Base-by-base conservation (phyloP, 495 filamentous ascomycete genomes). In the Usnea hakonensis region DNA sequence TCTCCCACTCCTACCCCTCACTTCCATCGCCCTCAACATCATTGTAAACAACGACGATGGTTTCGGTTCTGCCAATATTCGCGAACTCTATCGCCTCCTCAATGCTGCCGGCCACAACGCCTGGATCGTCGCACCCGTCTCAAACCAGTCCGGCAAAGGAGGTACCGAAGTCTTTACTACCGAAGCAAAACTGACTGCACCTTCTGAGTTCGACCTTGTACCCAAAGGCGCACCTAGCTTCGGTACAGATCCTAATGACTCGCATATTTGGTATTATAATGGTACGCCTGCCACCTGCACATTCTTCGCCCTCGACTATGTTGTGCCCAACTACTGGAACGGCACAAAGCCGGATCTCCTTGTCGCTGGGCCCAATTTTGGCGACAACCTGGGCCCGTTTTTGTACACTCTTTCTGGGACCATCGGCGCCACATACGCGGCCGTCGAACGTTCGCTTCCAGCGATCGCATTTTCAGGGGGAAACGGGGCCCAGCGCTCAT, bases 11-110 rank as follows among this genome's bases (percentile, higher is more conserved):
- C 54, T 57, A 5, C 54, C 54, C 6, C 21, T 40, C 41, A 50
- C n/a, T 2, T 58, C 54, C 17, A 58, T 32, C 26, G 61, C 61
- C 19, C 55, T 63, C 14, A 63, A 84, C 61, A 82, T 82, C 48
- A 69, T 77, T 53, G 77, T 80, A 61, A 84, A 72, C 70, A 78
- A 76, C 55, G 72, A 77, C 55, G 77, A 79, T 67, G 75, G 75
- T n/a, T 79, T 75, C 48, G 76, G 70, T 10, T 66, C 69, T 11
- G 72, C 74, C 36, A 77, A 76, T 48, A 71, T 77, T 38, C 70
- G 76, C 41, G 77, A 79, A 64, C 57, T 76, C 3, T 78, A 78
- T 66, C 69, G 70, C 52, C 61, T 71, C 14, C 36, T 78, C 40
- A 74, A 67, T 35, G 68, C 59, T 14, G 62, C 59, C n/a, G 76